Evolutionary conservation across 192 early-diverging fungal genomes (phyloP), one percentile per base, ranked within the genome.

Genomic region (Backusella macrospora): DNA sequence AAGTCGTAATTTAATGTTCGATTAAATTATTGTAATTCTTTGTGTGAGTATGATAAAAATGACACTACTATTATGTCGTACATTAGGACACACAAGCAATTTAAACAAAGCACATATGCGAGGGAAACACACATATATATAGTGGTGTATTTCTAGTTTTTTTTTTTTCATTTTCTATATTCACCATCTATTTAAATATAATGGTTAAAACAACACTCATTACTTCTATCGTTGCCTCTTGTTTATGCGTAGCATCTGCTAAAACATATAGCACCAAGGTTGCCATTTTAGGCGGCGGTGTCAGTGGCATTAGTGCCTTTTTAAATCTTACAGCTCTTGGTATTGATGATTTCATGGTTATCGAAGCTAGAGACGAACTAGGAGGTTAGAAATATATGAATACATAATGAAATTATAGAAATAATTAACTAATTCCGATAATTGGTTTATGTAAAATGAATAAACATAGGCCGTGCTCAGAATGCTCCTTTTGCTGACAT

Each of bases 261-360:
- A 68, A 45, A 47, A 45, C 23, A 0, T 68, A 68, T 34, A n/a
- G 77, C 10, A 70, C 79, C 21, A 80, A 83, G 64, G 82, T 83
- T 14, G 76, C 70, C 59, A 83, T 83, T 48, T 52, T 83, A 12
- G 82, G 82, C 37, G 82, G 76, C 62, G 82, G 82, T 39, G 79
- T 78, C 1, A 69, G 76, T 45, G 82, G 76, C 15, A 81, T 83
- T 8, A 73, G 49, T 63, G 82, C 82, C 12, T 76, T 80, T 3
- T 62, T 65, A 44, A 68, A 76, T 13, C 66, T 83, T 68, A 72
- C 74, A 34, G 64, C 48, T 21, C 47, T 62, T n/a, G 74, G 74
- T 6, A 71, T 83, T n/a, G 45, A 64, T 34, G 79, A 83, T 43
- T 78, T 83, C 71, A 70, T 83, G 26, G 77, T 83, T 14, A 47